Evolutionary conservation across 2,329 filamentous ascomycete species (phyloP), one percentile per base, ranked within the genome.

Genomic region (Nemania sp.): DNA sequence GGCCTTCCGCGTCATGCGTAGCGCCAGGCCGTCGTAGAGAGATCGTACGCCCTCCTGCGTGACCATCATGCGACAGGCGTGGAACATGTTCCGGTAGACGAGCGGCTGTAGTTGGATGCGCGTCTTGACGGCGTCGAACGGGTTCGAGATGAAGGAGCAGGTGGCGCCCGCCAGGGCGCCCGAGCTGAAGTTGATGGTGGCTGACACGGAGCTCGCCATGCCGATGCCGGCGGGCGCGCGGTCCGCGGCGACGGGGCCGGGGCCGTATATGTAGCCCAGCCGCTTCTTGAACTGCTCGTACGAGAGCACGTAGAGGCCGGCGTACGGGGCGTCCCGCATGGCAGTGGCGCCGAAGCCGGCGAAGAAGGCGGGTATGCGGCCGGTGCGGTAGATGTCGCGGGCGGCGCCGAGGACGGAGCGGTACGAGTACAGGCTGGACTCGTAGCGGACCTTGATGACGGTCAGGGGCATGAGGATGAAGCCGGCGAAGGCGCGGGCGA

Each of bases 111-210:
- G 81, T 78, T 99, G 95, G 68, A 99, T 87, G 51, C 95, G 82
- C 20, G 95, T 99, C 80, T 99, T 99, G 75, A 98, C 88, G 0
- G 92, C 92, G 76, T 99, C 95, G 71, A 98, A 98, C 0, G 95
- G 95, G 74, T 99, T 99, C 9, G 95, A 97, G 39, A 98, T 82
- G 3, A 89, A 88, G 0, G 93, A 97, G 57, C 92, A 96, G 32
- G 90, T 79, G 1, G 88, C 89, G 0, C 92, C 94, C 3, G 94
- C 92, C 3, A 93, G 72, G 3, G 91, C 87, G 12, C 91, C 94
- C 0, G 91, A 94, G 13, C 85, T 79, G 71, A 97, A 97, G 75
- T 99, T 97, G 69, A 97, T 90, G 1, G 84, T 84, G 0, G 87
- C 85, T 0, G 84, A 86, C 40, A 80, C 70, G 0, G 75, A 78